Evolutionary conservation across 2,329 filamentous ascomycete genomes (phyloP).

Genomic region (Gnomoniopsis smithogilvyi): DNA sequence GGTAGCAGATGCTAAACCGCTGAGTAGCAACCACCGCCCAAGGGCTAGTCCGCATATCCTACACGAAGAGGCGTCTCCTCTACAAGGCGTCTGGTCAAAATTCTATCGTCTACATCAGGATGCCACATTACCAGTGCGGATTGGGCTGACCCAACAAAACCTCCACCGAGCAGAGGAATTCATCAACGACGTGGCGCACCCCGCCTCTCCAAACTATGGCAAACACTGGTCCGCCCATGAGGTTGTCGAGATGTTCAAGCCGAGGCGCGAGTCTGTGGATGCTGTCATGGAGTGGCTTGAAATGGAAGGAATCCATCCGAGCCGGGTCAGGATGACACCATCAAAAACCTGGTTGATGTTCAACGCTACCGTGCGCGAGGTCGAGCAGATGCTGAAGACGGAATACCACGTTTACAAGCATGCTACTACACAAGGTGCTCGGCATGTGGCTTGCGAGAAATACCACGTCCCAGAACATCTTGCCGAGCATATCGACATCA

Average conservation of each 20-base stretch:
- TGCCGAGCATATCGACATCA: constrained; percentile 36
- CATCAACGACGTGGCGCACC: constrained; percentile 41
- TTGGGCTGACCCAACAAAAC: constrained; percentile 43
- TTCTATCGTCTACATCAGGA: constrained; percentile 20
- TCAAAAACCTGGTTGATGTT: constrained; percentile 53
- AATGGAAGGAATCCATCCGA: constrained; percentile 44
- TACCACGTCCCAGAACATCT: constrained; percentile 37
- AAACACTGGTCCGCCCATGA: constrained; percentile 43
- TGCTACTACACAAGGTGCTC: constrained; percentile 25
- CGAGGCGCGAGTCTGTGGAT: constrained; percentile 40
- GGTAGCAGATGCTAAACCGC: constrained; percentile 25
- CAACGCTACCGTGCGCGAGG: constrained; percentile 50
- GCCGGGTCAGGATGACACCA: constrained; percentile 46
- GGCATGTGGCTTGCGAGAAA: constrained; percentile 38
- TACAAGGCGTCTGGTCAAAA: constrained; percentile 25
- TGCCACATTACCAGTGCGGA: constrained; percentile 33
- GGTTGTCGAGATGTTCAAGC: constrained; percentile 41
- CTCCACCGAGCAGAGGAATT: constrained; percentile 42
- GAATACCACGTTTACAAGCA: constrained; percentile 51
- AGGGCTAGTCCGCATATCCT: constrained; percentile 24
- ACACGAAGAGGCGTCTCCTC: constrained; percentile 29
- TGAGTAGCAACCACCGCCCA: not conserved
- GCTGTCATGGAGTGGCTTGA: constrained; percentile 53
- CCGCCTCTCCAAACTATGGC: constrained; percentile 41
- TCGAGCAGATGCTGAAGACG: constrained; percentile 49